Percentiles rank a stretch among this genome's conserved stretches.
Evolutionary conservation across 495 filamentous ascomycete species (phyloP).

Genomic region (Aspergillus sclerotiicarbonarius): DNA sequence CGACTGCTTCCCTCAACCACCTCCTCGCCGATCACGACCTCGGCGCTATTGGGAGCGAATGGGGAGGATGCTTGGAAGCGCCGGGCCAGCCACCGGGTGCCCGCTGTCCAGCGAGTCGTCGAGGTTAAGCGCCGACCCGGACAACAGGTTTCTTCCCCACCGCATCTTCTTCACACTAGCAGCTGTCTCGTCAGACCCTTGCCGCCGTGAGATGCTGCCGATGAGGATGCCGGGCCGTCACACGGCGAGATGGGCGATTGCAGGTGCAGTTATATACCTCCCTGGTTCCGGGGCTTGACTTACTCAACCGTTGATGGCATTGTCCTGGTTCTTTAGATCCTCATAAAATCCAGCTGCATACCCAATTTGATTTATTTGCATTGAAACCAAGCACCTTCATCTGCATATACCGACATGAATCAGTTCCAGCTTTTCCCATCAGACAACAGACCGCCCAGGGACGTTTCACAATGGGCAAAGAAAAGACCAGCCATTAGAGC

Average conservation of each 20-base stretch:
- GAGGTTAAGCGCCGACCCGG: constrained; percentile 24
- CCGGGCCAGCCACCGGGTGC: constrained; percentile 12
- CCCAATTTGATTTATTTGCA: neutral
- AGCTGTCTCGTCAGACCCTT: constrained; percentile 28
- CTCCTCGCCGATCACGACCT: neutral
- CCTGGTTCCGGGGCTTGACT: no score
- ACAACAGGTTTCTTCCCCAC: constrained; percentile 17
- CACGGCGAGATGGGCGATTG: no score
- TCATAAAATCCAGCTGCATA: neutral
- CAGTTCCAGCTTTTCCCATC: constrained; percentile 57
- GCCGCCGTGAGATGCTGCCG: constrained; percentile 9
- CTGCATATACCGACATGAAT: constrained; percentile 29
- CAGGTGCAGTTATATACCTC: no score
- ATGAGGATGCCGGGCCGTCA: no score
- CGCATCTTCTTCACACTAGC: constrained; percentile 20
- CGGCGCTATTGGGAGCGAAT: neutral
- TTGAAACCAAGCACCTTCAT: neutral
- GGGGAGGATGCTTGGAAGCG: neutral
- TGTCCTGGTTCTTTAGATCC: no score
- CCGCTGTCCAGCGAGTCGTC: constrained; percentile 15
- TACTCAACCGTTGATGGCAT: no score
- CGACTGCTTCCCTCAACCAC: neutral
- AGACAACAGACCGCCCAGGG: constrained; percentile 36
- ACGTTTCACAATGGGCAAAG: constrained; percentile 33
- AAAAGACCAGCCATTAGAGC: constrained; percentile 27